These are phyloP conservation scores for Hypericum perforatum DNA, from an alignment of 345 rosid species.

Conservation along the genomic window DNA sequence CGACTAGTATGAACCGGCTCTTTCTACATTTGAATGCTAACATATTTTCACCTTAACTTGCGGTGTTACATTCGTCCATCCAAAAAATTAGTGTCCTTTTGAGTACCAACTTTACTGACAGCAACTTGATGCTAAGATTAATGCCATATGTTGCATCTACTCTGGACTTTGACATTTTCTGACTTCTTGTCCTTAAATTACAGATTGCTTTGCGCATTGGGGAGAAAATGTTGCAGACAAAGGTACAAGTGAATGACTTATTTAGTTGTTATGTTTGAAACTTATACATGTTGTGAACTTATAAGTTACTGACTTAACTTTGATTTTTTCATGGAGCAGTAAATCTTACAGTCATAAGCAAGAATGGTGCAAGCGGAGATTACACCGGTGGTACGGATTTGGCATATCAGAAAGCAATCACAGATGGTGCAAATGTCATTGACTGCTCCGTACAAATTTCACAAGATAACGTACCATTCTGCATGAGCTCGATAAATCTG, in stretches of 20 bases:
- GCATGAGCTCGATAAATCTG: constrained; percentile 56
- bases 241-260: constrained; percentile 36
- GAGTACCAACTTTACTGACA: no score
- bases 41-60: no score
- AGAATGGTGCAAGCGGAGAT: constrained; percentile 89
- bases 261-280: constrained; percentile 5
- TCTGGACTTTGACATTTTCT: no score
- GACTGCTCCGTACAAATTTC: constrained; percentile 90
- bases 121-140: no score
- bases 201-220: constrained; percentile 73
- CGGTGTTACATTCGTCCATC: no score
- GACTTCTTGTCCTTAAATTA: not conserved
- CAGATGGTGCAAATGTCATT: constrained; percentile 59
- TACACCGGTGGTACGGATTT: constrained; percentile 71
- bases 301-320: constrained; percentile 3
- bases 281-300: not conserved
- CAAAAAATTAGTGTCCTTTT: no score
- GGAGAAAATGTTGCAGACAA: constrained; percentile 43
- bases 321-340: constrained; percentile 29
- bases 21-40: no score
- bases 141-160: no score
- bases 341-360: constrained; percentile 44
- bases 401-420: constrained; percentile 67
- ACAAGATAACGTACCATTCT: constrained; percentile 57
- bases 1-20: no score